Percentiles rank a stretch among this genome's conserved stretches.
These are phyloP conservation scores for Pseudogymnoascus sp. DNA, from an alignment of 2,329 filamentous ascomycete species.

Conservation along the genomic window DNA sequence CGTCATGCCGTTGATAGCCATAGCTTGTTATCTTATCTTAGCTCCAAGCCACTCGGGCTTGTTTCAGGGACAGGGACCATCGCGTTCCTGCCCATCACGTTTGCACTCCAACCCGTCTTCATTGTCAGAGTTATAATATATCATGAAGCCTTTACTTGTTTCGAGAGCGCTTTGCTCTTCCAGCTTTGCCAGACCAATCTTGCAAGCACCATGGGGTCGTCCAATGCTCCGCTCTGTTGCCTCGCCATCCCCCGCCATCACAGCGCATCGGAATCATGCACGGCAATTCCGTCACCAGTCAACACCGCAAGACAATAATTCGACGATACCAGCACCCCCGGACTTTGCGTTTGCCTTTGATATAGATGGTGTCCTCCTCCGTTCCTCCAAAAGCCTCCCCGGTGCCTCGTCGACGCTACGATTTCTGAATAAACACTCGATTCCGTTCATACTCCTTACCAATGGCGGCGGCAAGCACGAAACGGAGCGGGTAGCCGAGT, in stretches of 20 bases:
- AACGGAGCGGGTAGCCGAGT: constrained; percentile 60
- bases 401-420: constrained; percentile 67
- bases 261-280: not conserved
- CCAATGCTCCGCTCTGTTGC: not conserved
- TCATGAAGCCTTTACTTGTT: constrained; percentile 5
- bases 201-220: not conserved
- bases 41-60: not conserved
- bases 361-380: constrained; percentile 91
- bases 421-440: constrained; percentile 64
- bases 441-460: constrained; percentile 90
- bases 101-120: not conserved
- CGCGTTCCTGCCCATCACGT: not conserved
- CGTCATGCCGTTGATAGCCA: constrained; percentile 8
- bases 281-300: not conserved
- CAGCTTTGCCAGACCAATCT: not conserved
- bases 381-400: constrained; percentile 69
- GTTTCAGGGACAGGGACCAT: constrained; percentile 2
- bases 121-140: not conserved
- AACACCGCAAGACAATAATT: not conserved
- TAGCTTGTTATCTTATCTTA: constrained; percentile 2
- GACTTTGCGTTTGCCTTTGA: constrained; percentile 14
- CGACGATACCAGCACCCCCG: not conserved
- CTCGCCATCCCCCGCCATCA: not conserved
- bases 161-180: not conserved
- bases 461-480: constrained; percentile 91